These are phyloP conservation scores for Volvox carteri DNA, from an alignment of 163 green algal species.

Conservation along the genomic window DNA sequence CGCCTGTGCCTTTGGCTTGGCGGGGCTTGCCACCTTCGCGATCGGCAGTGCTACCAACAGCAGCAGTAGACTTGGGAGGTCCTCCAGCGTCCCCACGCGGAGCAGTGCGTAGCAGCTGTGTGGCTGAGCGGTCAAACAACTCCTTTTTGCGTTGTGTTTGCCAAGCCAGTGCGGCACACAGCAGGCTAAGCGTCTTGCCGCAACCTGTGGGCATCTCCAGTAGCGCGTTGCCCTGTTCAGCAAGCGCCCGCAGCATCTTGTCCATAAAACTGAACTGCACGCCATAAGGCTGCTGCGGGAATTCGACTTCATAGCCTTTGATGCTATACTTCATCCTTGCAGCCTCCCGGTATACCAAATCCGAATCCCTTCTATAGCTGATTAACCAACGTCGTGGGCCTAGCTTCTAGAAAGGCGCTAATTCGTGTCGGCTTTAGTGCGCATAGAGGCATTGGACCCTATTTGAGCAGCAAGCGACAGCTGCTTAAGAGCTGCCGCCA, in stretches of 20 bases:
- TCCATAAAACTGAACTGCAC: conserved; percentile 88
- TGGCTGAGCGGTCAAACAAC: not conserved
- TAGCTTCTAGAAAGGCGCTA: too few relatives aligned
- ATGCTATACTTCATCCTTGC: conserved; percentile 61
- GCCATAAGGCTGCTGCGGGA: conserved; percentile 90
- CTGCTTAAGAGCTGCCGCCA: not conserved
- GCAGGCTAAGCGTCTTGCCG: conserved; percentile 96
- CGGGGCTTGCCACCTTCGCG: not conserved
- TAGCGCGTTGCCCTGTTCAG: conserved; percentile 81
- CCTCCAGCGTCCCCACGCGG: not conserved
- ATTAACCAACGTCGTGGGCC: too few relatives aligned
- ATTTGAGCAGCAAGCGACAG: conserved; percentile 1
- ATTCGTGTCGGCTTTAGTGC: too few relatives aligned
- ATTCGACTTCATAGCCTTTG: conserved; percentile 80
- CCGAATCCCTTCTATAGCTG: too few relatives aligned
- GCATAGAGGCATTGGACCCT: too few relatives aligned
- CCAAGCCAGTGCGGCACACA: conserved; percentile 94
- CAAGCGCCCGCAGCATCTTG: conserved; percentile 80
- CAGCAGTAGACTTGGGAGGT: not conserved
- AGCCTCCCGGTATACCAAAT: too few relatives aligned
- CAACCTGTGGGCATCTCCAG: conserved; percentile 90
- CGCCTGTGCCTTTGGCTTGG: too few relatives aligned
- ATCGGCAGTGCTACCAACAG: too few relatives aligned
- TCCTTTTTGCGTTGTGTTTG: conserved; percentile 71
- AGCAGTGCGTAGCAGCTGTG: not conserved